Evolutionary conservation across 208 protist species (phyloP), one percentile per base, ranked within the genome.

Genomic region (Leishmania mexicana): DNA sequence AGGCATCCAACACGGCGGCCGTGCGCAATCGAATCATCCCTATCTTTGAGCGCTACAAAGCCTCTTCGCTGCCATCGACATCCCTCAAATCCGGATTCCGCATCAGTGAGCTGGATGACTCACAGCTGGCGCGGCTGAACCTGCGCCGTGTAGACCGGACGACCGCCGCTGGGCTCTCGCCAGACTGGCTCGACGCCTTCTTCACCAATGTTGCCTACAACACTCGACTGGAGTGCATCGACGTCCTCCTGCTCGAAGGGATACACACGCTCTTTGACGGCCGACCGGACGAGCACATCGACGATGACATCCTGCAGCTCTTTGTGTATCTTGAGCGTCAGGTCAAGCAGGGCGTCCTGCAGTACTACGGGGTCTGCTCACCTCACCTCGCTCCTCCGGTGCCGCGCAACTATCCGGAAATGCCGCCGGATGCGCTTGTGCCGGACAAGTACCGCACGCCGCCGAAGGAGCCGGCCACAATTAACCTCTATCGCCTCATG

Each of bases 121-220:
- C 91, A 21, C 93, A 97, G 83, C 83, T 97, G 73, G 80, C 87
- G 45, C 85, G 87, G 15, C 81, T 97, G 60, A 89, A 94, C 81
- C 86, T 97, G 38, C 92, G 94, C 70, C 91, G 94, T 51, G 85
- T 97, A 3, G 84, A 88, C 42, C 78, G 79, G 24, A 87, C 75
- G 53, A 89, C 88, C 53, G 94, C 92, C 1, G 93, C 93, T 35
- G 94, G 88, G 11, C 87, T 97, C 64, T 93, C 94, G 19, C 91
- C 93, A 31, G 94, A 97, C 73, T 97, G 94, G 93, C 73, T 97
- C 45, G 94, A 97, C 53, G 94, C 94, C 54, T 95, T 94, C 81
- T 93, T 97, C 83, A 97, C 93, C 17, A 96, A 95, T 88, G 88
- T 96, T 11, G 92, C 94, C 28, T 91, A 94, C 83, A 95, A 97